Base-by-base conservation (phyloP, 2,329 filamentous ascomycete species). In the Alternaria triticina region DNA sequence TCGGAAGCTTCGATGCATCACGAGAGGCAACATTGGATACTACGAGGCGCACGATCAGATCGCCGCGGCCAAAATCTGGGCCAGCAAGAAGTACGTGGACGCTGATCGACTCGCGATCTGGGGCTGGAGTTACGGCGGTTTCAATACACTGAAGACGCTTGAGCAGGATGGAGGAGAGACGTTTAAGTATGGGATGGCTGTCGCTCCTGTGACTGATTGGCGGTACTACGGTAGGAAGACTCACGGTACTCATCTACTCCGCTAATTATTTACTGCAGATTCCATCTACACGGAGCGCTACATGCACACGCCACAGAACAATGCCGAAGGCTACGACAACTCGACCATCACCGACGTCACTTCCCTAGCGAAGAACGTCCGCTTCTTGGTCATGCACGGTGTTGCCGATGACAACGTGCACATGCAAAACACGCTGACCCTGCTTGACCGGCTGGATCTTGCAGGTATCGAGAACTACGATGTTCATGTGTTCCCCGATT, bases 151-250 rank as follows among this genome's bases (percentile, higher is more conserved):
- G 74, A 99, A 99, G 84, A 96, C 93, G 1, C 89, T 99, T 12
- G 96, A 99, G 83, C 87, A 89, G 65, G 96, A 99, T 77, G 95
- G 89, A 9, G 96, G 96, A 6, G 79, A 88, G 75, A 98, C 94
- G 0, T 99, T 97, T 83, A 90, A 90, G 68, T 99, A 99, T 79
- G 96, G 96, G 71, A 97, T 99, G 92, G 94, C 96, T 7, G 96
- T 99, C 55, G 96, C 96, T 2, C 96, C 96, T 17, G 96, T 99
- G n/a, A 98, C 95, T 0, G 94, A 99, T 80, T 99, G 96, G 96
- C 87, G 91, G 61, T 97, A 91, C 81, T 99, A 99, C 82, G 88
- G 85, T 86, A 79, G 65, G 70, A 61, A 30, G 6, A 15, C 9
- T 45, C 15, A 6, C 6, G 45, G 20, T 15, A 40, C 5, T 20